Evolutionary conservation across 495 filamentous ascomycete species (phyloP).

Genomic region (Lophiotrema nucula): DNA sequence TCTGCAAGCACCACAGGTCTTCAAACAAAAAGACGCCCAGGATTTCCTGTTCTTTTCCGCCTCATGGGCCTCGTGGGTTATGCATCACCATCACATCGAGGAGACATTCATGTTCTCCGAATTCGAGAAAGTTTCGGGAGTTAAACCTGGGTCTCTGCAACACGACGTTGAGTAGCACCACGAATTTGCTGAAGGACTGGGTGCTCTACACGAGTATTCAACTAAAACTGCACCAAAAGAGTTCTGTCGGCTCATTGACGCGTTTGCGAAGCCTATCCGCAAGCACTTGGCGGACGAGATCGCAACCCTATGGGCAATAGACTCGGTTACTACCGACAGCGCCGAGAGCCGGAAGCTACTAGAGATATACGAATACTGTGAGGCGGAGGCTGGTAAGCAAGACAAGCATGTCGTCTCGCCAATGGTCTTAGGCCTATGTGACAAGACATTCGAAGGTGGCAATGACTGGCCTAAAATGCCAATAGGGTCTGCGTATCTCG

Average conservation of each 20-base stretch:
- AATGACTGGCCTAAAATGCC: conserved; percentile 25
- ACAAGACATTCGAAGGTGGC: conserved; percentile 24
- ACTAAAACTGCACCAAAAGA: neutral
- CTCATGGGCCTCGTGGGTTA: conserved; percentile 6
- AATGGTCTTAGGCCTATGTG: conserved; percentile 17
- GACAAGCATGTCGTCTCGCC: conserved; percentile 13
- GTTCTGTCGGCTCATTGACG: neutral
- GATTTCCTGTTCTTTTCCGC: conserved; percentile 17
- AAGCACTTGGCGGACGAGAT: conserved; percentile 19
- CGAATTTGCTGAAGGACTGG: conserved; percentile 11
- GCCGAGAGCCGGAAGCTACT: neutral
- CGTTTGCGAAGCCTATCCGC: conserved; percentile 5
- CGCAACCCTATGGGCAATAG: neutral
- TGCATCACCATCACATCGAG: conserved; percentile 24
- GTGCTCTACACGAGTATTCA: neutral
- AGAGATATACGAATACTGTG: neutral
- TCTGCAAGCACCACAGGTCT: conserved; percentile 18
- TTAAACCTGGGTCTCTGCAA: neutral
- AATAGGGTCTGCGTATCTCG: neutral
- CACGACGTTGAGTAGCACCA: conserved; percentile 18
- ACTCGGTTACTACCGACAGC: neutral
- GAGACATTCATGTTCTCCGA: conserved; percentile 20
- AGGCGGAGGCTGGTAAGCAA: conserved; percentile 4
- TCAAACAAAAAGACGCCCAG: neutral
- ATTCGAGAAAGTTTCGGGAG: conserved; percentile 6